Conservation (phyloP, 2,329 filamentous ascomycete species). For the Claviceps pazoutovae region DNA sequence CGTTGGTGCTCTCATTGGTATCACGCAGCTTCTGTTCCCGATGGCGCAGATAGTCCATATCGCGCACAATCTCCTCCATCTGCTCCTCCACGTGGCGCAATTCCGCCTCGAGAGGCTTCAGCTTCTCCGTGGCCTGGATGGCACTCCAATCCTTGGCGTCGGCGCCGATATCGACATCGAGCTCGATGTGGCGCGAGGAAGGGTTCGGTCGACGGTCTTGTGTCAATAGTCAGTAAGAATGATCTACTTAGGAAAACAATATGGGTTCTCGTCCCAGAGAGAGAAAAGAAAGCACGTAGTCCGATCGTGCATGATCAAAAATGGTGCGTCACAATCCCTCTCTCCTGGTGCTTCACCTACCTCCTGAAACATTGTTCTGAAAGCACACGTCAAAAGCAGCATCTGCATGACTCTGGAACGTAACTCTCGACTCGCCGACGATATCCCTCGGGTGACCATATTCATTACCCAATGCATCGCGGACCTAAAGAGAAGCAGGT, state of each 20-base stretch:
- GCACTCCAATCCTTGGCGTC: constrained; percentile 97
- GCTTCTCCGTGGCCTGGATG: constrained; percentile 91
- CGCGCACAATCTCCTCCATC: constrained; percentile 71
- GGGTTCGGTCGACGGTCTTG: constrained; percentile 26
- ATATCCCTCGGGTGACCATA: constrained; percentile 87
- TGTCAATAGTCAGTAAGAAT: constrained; percentile 2
- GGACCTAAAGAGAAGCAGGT: constrained; percentile 48
- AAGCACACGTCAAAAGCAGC: constrained; percentile 95
- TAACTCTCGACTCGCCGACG: constrained; percentile 78
- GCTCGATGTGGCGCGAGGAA: constrained; percentile 62
- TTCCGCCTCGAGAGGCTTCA: constrained; percentile 93
- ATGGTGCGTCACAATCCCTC: too few species aligned
- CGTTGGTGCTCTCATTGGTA: constrained; percentile 99
- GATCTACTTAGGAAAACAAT: neutral
- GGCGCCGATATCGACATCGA: constrained; percentile 91
- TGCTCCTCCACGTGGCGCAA: constrained; percentile 85
- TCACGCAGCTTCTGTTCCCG: constrained; percentile 93
- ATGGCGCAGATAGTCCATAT: constrained; percentile 89
- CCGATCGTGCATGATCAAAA: too few species aligned
- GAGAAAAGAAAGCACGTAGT: neutral
- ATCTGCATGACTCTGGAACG: constrained; percentile 86
- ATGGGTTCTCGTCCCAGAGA: neutral
- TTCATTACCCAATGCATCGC: constrained; percentile 89
- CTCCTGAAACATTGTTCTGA: constrained; percentile 61
- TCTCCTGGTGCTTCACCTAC: constrained; percentile 34